Conservation (phyloP, 2,329 filamentous ascomycete genomes). For the Ilyonectria robusta region DNA sequence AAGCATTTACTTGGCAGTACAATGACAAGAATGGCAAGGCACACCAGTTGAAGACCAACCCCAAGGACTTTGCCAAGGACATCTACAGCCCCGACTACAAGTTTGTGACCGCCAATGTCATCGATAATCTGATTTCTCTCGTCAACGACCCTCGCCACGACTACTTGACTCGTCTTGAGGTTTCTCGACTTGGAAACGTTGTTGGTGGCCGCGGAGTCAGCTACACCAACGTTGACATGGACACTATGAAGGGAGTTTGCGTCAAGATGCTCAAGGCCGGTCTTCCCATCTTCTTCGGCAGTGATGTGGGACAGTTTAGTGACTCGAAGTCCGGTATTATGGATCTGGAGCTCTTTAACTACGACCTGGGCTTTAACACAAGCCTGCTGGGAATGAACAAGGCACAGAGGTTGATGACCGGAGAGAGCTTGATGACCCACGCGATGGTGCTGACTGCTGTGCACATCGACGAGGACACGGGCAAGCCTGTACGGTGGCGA, state of each 20-base stretch:
- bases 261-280: slow-evolving; percentile 84
- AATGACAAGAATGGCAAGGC: slow-evolving; percentile 77
- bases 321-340: slow-evolving; percentile 80
- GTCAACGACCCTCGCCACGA: slow-evolving; percentile 89
- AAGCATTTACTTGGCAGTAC: slow-evolving; percentile 86
- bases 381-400: slow-evolving; percentile 82
- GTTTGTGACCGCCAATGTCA: slow-evolving; percentile 68
- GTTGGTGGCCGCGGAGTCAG: slow-evolving; percentile 81
- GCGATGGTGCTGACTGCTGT: slow-evolving; percentile 93
- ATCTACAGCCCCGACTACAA: slow-evolving; percentile 73
- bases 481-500: slow-evolving; percentile 81
- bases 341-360: slow-evolving; percentile 84
- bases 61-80: slow-evolving; percentile 79
- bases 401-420: slow-evolving; percentile 78
- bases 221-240: slow-evolving; percentile 87
- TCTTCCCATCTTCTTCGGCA: slow-evolving; percentile 89
- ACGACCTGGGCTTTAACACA: slow-evolving; percentile 87
- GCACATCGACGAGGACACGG: slow-evolving; percentile 76
- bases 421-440: slow-evolving; percentile 89
- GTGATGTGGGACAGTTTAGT: slow-evolving; percentile 87
- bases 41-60: slow-evolving; percentile 74
- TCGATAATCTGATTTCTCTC: slow-evolving; percentile 82
- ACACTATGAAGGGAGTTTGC: slow-evolving; percentile 78
- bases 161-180: slow-evolving; percentile 80
- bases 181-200: slow-evolving; percentile 85